These are phyloP conservation scores for Aspergillus quadricinctus DNA, from an alignment of 2,329 filamentous ascomycete genomes.

Conservation along the genomic window DNA sequence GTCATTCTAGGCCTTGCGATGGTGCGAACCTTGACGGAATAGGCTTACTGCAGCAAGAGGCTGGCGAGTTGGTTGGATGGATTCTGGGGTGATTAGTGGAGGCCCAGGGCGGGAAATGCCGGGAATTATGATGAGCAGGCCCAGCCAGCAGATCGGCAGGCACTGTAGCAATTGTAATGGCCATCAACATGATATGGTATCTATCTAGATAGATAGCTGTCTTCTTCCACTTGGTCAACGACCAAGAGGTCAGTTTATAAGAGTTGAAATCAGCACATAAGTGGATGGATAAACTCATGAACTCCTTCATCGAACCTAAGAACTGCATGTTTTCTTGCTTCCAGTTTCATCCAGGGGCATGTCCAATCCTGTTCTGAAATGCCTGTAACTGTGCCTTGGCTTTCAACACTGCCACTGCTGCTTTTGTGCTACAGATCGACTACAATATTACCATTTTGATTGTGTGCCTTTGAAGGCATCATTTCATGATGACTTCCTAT, in stretches of 20 bases:
- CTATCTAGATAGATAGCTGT: too few relatives aligned
- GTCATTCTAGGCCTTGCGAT: constrained; percentile 21
- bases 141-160: neutral
- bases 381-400: neutral
- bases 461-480: neutral
- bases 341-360: neutral
- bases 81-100: neutral
- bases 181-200: neutral
- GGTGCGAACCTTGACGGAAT: constrained; percentile 19
- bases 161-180: neutral
- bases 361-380: neutral
- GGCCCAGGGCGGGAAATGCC: neutral
- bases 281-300: neutral
- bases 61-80: constrained; percentile 6
- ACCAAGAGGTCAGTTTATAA: neutral
- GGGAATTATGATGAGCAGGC: neutral
- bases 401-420: neutral
- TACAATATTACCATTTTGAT: neutral
- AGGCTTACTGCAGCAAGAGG: constrained; percentile 5
- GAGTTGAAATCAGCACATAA: neutral
- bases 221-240: neutral
- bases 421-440: neutral
- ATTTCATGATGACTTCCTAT: too few relatives aligned
- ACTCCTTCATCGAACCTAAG: neutral
- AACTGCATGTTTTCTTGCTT: neutral